Percentiles rank a stretch among this genome's conserved stretches.
Evolutionary conservation across 345 rosid genomes (phyloP).

Genomic region (Turnera subulata): DNA sequence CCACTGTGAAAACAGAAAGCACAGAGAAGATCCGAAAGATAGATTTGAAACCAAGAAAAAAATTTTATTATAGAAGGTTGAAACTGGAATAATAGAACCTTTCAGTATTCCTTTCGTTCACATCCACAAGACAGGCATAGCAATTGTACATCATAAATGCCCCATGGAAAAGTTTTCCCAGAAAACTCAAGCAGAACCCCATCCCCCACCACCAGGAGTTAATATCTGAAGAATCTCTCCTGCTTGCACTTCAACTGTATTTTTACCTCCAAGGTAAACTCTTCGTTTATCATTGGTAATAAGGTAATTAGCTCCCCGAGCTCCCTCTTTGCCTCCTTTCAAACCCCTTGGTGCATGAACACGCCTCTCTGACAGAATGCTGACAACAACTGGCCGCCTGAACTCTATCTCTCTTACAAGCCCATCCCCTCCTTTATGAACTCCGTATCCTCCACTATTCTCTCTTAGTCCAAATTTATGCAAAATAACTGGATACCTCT

Average conservation of each 20-base stretch:
- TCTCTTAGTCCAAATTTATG: slow-evolving; percentile 77
- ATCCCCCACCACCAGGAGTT: slow-evolving; percentile 95
- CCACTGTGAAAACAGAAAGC: no score
- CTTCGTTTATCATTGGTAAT: slow-evolving; percentile 53
- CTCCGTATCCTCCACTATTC: slow-evolving; percentile 78
- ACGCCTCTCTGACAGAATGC: slow-evolving; percentile 97
- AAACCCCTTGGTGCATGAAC: slow-evolving; percentile 86
- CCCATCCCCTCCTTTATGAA: slow-evolving; percentile 80
- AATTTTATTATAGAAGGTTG: neutral
- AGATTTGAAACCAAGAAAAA: neutral
- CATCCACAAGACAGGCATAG: neutral
- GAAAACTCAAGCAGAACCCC: slow-evolving; percentile 37
- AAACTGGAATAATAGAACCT: neutral
- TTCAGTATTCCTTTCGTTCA: neutral
- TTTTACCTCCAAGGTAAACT: slow-evolving; percentile 84
- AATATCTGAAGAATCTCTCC: slow-evolving; percentile 83
- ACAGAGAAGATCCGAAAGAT: no score
- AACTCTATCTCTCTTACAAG: slow-evolving; percentile 89
- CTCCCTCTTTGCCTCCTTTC: slow-evolving; percentile 73
- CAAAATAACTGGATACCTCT: slow-evolving; percentile 85
- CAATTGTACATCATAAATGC: neutral
- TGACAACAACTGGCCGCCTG: slow-evolving; percentile 64
- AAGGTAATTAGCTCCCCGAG: slow-evolving; percentile 81
- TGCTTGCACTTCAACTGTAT: slow-evolving; percentile 63
- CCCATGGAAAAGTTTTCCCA: neutral